Base-by-base conservation (phyloP, 139 green algal genomes). In the Coelastrella sp. region DNA sequence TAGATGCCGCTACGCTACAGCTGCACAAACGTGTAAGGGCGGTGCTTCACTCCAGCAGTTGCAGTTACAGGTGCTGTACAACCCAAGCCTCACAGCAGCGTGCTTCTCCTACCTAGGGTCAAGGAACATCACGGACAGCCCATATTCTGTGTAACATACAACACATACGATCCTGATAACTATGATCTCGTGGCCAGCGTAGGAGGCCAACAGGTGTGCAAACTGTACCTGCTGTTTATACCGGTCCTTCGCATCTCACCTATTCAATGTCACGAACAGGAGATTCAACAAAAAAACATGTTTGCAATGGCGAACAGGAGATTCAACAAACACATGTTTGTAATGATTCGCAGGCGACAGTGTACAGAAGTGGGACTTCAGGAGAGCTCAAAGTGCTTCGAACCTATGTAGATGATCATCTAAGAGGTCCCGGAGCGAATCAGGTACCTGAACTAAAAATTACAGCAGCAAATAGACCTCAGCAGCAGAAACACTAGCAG, bases 131-230 rank as follows among this genome's bases (percentile, higher is more conserved):
- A 97, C 63, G 57, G 35, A 6, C 60, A 93, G 27, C 91, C 95
- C 6, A 86, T 97, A 8, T 97, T 92, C 66, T 96, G 95, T 84
- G 92, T 96, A 10, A 70, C 91, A 57, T 97, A 96, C 91, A 97
- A 97, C 79, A 90, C 89, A 49, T 85, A 89, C 8, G 72, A 93
- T 60, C 74, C 56, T n/a, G 7, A n/a, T 72, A 4, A 96, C 82
- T 87, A 88, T 27, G 85, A 97, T 66, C 15, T 97, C 6, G 94
- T 97, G 58, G 95, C 95, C 4, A 94, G 93, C 4, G 94, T 94
- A 22, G 95, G 95, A 14, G 84, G 84, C 8, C 87, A 92, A 82
- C 87, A 93, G 88, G 95, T 96, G 83, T 59, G 59, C 9, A 60
- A 25, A 65, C 58, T 6, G 58, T 4, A 49, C 20, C 57, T 70